Evolutionary conservation across 306 rosid genomes (phyloP), one percentile per base, ranked within the genome.

Genomic region (Corylus avellana): DNA sequence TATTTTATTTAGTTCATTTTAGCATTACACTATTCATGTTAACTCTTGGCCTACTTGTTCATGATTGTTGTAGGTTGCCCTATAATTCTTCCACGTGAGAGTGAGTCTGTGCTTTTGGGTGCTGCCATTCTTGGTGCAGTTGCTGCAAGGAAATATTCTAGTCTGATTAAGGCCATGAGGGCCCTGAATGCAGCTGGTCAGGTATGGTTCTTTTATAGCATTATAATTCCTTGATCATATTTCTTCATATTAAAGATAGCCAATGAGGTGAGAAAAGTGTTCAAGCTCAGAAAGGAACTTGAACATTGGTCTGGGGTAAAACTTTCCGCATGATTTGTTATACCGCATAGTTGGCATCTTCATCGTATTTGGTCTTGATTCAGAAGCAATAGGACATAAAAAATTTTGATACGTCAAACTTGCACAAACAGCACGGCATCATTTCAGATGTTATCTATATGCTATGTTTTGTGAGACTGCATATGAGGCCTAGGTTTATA

Each of bases 51-150:
- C 25, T 54, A 16, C 59, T 64, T 47, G 18, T 16, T 39, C 55
- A 22, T 75, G 29, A 70, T 78, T 76, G 55, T 74, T 77, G 51
- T 83, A 94, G 98, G 98, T 58, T 94, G 91, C 84, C 90, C 97
- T 59, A 90, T 94, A 84, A 86, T 94, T 88, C 92, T 94, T 84
- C 98, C 98, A 46, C 94, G 93, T 81, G 98, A 94, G 82, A 90
- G 88, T 66, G 97, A 94, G 82, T 88, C 98, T 68, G 97, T 94
- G 83, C 97, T 94, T 72, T 87, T 94, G 87, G 98, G 98, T 73
- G 97, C 98, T 84, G 90, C 98, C 69, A 94, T 92, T 87, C 88
- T 94, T 53, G 98, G 97, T 68, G 92, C 97, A 22, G 98, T 94
- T 75, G 98, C 97, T 80, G 84, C 93, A 35, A 90, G 84, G 87